Percentiles rank a stretch among this genome's conserved stretches.
Conservation (phyloP, 2,329 filamentous ascomycete species). For the Cercospora zeina region DNA sequence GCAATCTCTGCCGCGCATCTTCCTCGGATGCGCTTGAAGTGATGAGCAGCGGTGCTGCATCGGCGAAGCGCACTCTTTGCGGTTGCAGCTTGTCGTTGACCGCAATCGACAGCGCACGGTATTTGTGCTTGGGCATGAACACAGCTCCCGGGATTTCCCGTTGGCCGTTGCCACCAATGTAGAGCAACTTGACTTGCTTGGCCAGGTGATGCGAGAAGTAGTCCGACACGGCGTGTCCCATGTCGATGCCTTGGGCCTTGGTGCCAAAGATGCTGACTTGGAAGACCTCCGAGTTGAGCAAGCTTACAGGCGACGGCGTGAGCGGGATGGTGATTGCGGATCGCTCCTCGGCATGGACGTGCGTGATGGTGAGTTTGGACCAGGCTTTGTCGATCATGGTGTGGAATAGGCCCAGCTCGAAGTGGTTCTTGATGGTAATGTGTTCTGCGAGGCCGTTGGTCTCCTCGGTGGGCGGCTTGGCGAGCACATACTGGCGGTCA, state of each 20-base stretch:
- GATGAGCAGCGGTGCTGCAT: conserved; percentile 39
- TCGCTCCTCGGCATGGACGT: conserved; percentile 35
- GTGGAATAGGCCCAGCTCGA: conserved; percentile 39
- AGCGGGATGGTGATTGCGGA: conserved; percentile 35
- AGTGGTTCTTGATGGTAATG: conserved; percentile 42
- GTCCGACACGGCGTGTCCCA: conserved; percentile 37
- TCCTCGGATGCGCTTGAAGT: conserved; percentile 41
- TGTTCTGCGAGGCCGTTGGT: conserved; percentile 39
- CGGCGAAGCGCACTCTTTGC: conserved; percentile 40
- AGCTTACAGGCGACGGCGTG: conserved; percentile 37
- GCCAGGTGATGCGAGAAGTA: conserved; percentile 38
- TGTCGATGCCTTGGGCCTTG: conserved; percentile 39
- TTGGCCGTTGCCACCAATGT: conserved; percentile 41
- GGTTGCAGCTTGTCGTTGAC: conserved; percentile 41
- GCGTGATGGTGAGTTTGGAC: conserved; percentile 41
- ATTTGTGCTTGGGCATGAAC: conserved; percentile 38
- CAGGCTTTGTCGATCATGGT: conserved; percentile 39
- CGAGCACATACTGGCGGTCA: conserved; percentile 41
- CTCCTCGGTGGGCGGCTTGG: conserved; percentile 36
- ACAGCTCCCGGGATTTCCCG: conserved; percentile 40
- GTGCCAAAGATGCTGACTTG: conserved; percentile 41
- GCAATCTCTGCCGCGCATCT: conserved; percentile 36
- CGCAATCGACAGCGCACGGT: conserved; percentile 36
- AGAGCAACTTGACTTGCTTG: conserved; percentile 34
- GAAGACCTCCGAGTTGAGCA: conserved; percentile 35